These are phyloP conservation scores for Cercophora scortea DNA, from an alignment of 495 filamentous ascomycete species.

Conservation along the genomic window DNA sequence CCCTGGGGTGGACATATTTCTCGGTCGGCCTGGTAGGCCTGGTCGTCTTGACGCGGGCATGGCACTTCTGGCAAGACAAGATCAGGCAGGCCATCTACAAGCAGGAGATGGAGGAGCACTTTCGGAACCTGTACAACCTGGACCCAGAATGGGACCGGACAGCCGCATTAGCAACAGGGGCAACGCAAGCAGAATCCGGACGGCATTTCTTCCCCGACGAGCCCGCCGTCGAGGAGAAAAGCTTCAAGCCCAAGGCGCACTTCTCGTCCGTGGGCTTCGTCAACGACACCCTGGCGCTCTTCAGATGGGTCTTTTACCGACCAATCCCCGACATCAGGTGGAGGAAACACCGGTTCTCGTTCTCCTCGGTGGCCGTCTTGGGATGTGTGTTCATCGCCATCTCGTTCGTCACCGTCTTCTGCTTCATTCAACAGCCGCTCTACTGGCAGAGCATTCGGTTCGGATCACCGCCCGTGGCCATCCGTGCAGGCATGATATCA, in stretches of 20 bases:
- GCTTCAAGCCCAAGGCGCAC: constrained; percentile 55
- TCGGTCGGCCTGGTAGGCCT: constrained; percentile 59
- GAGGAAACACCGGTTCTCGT: constrained; percentile 57
- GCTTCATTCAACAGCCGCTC: constrained; percentile 74
- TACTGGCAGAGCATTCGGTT: constrained; percentile 76
- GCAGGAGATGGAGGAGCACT: constrained; percentile 55
- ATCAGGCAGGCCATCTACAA: constrained; percentile 76
- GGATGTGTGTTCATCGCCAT: constrained; percentile 55
- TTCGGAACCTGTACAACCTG: constrained; percentile 43
- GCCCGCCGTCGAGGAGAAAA: constrained; percentile 33
- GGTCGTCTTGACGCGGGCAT: constrained; percentile 59
- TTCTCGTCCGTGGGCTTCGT: constrained; percentile 61
- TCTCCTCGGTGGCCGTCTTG: constrained; percentile 67
- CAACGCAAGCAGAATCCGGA: constrained; percentile 39
- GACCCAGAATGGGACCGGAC: constrained; percentile 59
- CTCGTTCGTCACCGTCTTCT: constrained; percentile 69
- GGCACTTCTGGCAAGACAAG: constrained; percentile 82
- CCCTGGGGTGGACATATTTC: constrained; percentile 82
- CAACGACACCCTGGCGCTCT: constrained; percentile 68
- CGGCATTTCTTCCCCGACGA: constrained; percentile 66
- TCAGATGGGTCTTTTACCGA: constrained; percentile 79
- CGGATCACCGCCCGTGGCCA: constrained; percentile 83
- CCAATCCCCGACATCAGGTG: constrained; percentile 62
- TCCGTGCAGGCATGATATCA: constrained; percentile 88
- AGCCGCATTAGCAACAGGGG: constrained; percentile 58